These are phyloP conservation scores for Cladosporium colombiae DNA, from an alignment of 2,329 filamentous ascomycete species.

Conservation along the genomic window DNA sequence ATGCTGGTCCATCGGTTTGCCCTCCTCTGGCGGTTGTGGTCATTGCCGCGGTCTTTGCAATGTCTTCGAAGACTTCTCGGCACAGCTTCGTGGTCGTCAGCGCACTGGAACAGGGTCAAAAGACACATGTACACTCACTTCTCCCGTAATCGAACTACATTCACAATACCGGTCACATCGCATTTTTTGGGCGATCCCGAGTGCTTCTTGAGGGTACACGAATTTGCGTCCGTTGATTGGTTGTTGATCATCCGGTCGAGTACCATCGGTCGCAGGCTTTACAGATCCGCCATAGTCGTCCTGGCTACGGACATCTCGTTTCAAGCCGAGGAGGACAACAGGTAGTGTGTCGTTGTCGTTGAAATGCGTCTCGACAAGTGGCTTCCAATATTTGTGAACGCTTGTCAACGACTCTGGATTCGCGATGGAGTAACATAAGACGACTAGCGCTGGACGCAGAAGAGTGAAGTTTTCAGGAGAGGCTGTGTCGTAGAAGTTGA, in stretches of 20 bases:
- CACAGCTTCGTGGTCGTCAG: slow-evolving; percentile 47
- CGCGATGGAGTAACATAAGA: slow-evolving; percentile 61
- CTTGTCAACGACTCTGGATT: slow-evolving; percentile 53
- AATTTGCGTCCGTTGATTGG: slow-evolving; percentile 39
- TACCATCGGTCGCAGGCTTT: slow-evolving; percentile 11
- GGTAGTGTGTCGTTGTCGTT: slow-evolving; percentile 55
- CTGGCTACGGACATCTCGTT: slow-evolving; percentile 57
- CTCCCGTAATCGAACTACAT: slow-evolving; percentile 61
- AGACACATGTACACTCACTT: slow-evolving; percentile 21
- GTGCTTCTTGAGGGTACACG: slow-evolving; percentile 54
- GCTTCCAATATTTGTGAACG: slow-evolving; percentile 48
- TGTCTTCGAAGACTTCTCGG: slow-evolving; percentile 60
- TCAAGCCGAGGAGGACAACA: slow-evolving; percentile 60
- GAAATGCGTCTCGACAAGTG: slow-evolving; percentile 51
- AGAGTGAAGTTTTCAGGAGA: slow-evolving; percentile 60
- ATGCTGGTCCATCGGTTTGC: slow-evolving; percentile 43
- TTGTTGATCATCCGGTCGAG: slow-evolving; percentile 33
- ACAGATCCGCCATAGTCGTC: slow-evolving; percentile 40
- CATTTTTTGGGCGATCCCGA: slow-evolving; percentile 58
- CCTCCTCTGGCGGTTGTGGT: slow-evolving; percentile 58
- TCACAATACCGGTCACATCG: slow-evolving; percentile 64
- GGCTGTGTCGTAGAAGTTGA: slow-evolving; percentile 59
- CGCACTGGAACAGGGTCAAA: not conserved
- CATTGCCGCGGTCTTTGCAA: slow-evolving; percentile 59
- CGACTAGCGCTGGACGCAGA: slow-evolving; percentile 54